Evolutionary conservation across 2,329 filamentous ascomycete genomes (phyloP), one percentile per base, ranked within the genome.

Genomic region (Rhinocladiella similis): DNA sequence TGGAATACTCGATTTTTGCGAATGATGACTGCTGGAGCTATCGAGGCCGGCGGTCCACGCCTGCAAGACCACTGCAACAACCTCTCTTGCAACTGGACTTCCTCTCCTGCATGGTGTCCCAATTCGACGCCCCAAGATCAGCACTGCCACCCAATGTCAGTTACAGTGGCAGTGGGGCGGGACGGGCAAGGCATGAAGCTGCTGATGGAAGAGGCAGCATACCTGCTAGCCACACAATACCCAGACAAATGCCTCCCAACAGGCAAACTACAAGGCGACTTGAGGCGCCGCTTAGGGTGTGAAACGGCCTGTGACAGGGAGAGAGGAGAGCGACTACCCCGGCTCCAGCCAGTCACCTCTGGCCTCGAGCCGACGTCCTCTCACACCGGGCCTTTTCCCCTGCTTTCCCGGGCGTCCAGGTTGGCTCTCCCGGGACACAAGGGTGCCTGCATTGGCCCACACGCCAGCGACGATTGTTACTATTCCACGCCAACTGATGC

Each of bases 71-170:
- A 48, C 41, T 43, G 20, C 49, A 38, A 48, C 47, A 27, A 3
- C 25, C 4, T 27, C 27, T 51, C 38, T 48, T 48, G 27, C 59
- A 53, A 62, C 56, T 62, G 56, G 59, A 39, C 54, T 54, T 57
- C 48, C 35, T 48, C 48, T 51, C 47, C 53, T 59, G 59, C 53
- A 57, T 7, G 41, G 29, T 13, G 33, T 55, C 50, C 51, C 56
- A 56, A 62, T 62, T 59, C 56, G 59, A 43, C 56, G 59, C 59
- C 59, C 56, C 56, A 58, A 62, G 59, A 62, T 62, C 59, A 62
- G 56, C 59, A 51, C 46, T 29, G 42, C 35, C 47, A 38, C 48
- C 59, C 59, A 62, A 59, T 62, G 53, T 47, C 48, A 52, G 48
- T 33, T 45, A 53, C 56, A 25, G 18, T 19, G 16, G 18, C 45